Base-by-base conservation (phyloP, 768 basidiomycete genomes). In the Pleurotus tuoliensis region DNA sequence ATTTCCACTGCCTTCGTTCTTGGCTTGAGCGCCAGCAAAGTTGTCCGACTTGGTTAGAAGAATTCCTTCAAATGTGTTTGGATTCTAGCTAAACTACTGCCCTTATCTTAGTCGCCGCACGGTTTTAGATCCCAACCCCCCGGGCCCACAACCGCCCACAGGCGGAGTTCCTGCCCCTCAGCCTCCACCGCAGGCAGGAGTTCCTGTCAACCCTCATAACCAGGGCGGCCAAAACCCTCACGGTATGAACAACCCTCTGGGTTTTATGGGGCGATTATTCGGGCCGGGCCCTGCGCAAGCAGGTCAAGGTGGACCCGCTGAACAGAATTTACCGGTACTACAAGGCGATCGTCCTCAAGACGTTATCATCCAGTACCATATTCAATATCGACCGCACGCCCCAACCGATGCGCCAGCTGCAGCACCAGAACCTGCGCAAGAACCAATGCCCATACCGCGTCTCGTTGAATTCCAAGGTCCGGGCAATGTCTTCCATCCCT, bases 11-110 rank as follows among this genome's bases (percentile, higher is more conserved):
- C 71, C 81, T 99, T 60, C 82, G 94, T 40, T 95, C 93, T 18
- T 99, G 97, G 97, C 81, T 99, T 24, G 97, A 99, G 71, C 82
- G 97, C 44, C 97, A 99, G 69, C 97, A 98, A 71, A 98, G 92
- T 63, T 99, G 97, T 69, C 97, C 97, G 1, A 99, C 97, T 41
- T 99, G 96, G 96, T 96, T 49, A 13, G 27, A 3, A 30, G 43
- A 20, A 43, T 12, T 39, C 12, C 57, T 64, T 37, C 39, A 41
- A 15, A 55, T 37, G 44, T 55, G 53, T 56, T 58, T 63, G 41
- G 62, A 57, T 56, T 50, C 55, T 11, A 40, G 39, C 20, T 15
- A 49, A 5, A 15, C 52, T 24, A 34, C 30, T 34, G 8, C 30
- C 41, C 34, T 46, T 59, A 44, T 22, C 20, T n/a, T 56, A 92